Evolutionary conservation across 1,284 basidiomycete genomes (phyloP).

Genomic region (Phellinidium pouzarii): DNA sequence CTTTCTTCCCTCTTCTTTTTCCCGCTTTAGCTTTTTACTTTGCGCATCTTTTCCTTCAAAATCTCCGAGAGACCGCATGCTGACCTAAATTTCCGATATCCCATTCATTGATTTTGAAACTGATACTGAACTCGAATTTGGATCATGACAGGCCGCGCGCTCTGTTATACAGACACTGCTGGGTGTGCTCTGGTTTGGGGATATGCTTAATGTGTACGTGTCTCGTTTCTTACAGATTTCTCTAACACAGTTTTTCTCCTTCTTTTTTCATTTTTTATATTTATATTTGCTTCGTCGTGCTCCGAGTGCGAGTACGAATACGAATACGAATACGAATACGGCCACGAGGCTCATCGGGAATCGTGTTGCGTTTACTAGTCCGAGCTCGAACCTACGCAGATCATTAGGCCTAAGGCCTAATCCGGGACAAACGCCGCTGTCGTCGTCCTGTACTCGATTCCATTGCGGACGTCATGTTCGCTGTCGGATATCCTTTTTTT

Average conservation of each 20-base stretch:
- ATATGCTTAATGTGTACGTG: slow-evolving; percentile 57
- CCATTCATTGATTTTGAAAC: too few species aligned
- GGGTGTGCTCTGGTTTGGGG: slow-evolving; percentile 60
- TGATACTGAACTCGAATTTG: slow-evolving; percentile 4
- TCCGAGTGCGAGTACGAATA: not conserved
- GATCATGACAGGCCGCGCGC: slow-evolving; percentile 47
- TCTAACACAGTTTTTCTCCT: not conserved
- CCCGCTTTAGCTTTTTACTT: not conserved
- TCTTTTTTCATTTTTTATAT: not conserved
- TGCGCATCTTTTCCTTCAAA: not conserved
- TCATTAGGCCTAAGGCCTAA: too few species aligned
- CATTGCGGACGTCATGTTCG: too few species aligned
- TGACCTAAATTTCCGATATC: slow-evolving; percentile 6
- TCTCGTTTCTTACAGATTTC: not conserved
- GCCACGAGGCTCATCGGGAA: too few species aligned
- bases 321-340: too few species aligned
- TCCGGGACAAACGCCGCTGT: too few species aligned
- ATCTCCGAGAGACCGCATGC: not conserved
- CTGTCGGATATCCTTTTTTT: too few species aligned
- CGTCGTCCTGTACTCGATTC: too few species aligned
- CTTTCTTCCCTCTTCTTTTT: not conserved
- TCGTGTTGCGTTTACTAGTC: too few species aligned
- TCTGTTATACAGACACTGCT: slow-evolving; percentile 69
- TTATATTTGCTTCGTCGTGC: not conserved
- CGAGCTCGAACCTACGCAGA: too few species aligned